Percentiles rank a stretch among this genome's conserved stretches.
Evolutionary conservation across 768 basidiomycete species (phyloP).

Genomic region (Hypsizygus marmoreus): DNA sequence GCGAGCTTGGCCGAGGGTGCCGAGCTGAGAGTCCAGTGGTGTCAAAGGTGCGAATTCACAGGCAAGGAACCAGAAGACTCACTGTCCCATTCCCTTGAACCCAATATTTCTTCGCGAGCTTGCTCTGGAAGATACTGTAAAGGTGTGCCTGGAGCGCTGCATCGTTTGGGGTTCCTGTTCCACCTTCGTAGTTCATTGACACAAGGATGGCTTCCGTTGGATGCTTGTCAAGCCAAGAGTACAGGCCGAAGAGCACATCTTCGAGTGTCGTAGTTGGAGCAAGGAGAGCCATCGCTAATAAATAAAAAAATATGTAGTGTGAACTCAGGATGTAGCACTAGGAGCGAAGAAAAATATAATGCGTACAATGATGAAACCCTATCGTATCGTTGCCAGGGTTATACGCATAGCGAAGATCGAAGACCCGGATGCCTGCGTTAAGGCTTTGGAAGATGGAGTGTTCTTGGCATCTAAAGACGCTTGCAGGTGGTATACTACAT

Average conservation of each 20-base stretch:
- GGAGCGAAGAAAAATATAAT: not conserved
- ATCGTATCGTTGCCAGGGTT: constrained; percentile 54
- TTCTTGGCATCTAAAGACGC: constrained; percentile 44
- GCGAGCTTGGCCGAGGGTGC: constrained; percentile 51
- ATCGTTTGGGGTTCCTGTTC: constrained; percentile 46
- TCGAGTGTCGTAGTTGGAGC: constrained; percentile 46
- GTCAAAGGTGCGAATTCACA: not conserved
- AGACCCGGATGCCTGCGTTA: constrained; percentile 51
- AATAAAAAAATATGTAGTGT: not conserved
- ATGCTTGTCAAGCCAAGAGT: constrained; percentile 53
- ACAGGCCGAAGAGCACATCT: constrained; percentile 53
- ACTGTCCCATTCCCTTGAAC: constrained; percentile 45
- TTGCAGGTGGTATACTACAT: constrained; percentile 36
- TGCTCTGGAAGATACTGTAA: constrained; percentile 39
- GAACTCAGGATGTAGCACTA: not conserved
- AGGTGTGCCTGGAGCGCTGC: constrained; percentile 42
- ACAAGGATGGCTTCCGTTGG: constrained; percentile 53
- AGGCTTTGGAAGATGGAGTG: constrained; percentile 46
- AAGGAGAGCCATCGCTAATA: constrained; percentile 41
- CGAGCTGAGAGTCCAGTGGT: constrained; percentile 31
- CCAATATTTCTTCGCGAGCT: constrained; percentile 46
- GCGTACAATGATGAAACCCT: constrained; percentile 48
- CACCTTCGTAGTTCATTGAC: constrained; percentile 51
- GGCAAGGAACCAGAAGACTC: constrained; percentile 10
- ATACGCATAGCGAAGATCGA: constrained; percentile 49